These are phyloP conservation scores for Penicillium ochrochloron DNA, from an alignment of 495 filamentous ascomycete species.

Conservation along the genomic window DNA sequence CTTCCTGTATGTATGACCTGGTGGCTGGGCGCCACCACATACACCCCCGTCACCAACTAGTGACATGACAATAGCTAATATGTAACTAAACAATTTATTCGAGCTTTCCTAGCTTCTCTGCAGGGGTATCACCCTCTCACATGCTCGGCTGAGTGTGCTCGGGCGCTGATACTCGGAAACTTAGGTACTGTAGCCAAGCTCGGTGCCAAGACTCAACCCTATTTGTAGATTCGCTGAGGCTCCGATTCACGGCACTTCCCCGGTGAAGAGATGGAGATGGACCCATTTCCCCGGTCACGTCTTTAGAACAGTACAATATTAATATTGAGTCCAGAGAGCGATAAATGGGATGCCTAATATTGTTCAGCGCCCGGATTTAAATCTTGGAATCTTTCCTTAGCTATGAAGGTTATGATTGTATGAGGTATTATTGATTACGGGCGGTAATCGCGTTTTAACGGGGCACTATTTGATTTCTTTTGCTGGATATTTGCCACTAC, in stretches of 20 bases:
- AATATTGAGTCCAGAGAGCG: too few species aligned
- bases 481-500: not conserved
- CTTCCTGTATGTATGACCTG: not conserved
- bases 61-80: conserved; percentile 2
- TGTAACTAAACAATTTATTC: not conserved
- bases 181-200: not conserved
- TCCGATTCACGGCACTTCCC: conserved; percentile 18
- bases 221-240: not conserved
- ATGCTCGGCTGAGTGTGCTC: not conserved
- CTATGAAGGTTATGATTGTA: not conserved
- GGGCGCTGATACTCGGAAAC: conserved; percentile 7
- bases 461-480: not conserved
- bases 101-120: not conserved
- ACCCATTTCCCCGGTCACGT: not conserved
- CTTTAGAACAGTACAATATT: too few species aligned
- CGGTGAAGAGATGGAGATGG: conserved; percentile 7
- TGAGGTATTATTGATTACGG: not conserved
- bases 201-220: conserved; percentile 17
- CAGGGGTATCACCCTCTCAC: not conserved
- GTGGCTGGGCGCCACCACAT: not conserved
- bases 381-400: not conserved
- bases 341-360: not conserved
- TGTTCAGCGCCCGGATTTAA: not conserved
- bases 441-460: not conserved
- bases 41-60: not conserved